A percentile compares a stretch with the other conserved stretches of the same genome.
These are phyloP conservation scores for Daldinia caldariorum DNA, from an alignment of 495 filamentous ascomycete species.

Conservation along the genomic window DNA sequence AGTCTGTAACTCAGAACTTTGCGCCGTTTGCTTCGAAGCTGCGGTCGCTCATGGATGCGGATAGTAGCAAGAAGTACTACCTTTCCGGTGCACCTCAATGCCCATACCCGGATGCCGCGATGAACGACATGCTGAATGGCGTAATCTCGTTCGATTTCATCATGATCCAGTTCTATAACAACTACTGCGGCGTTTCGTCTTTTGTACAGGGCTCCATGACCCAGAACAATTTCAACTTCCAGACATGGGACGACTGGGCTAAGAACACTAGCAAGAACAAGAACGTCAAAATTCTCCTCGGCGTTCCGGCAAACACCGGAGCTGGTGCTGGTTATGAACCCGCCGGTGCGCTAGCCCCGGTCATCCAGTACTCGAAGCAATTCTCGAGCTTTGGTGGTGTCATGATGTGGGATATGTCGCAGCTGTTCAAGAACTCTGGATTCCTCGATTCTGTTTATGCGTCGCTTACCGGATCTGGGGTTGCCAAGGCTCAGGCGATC, in stretches of 20 bases:
- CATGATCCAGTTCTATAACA: slow-evolving; percentile 75
- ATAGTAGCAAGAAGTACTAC: slow-evolving; percentile 62
- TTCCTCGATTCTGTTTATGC: slow-evolving; percentile 60
- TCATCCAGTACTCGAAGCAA: slow-evolving; percentile 62
- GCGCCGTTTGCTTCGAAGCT: slow-evolving; percentile 65
- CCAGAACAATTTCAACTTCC: slow-evolving; percentile 73
- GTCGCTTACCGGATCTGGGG: slow-evolving; percentile 39
- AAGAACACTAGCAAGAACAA: slow-evolving; percentile 67
- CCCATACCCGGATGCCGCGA: slow-evolving; percentile 68
- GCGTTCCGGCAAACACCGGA: slow-evolving; percentile 69
- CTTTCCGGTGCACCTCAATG: slow-evolving; percentile 76
- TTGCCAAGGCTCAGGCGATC: slow-evolving; percentile 18
- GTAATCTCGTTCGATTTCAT: slow-evolving; percentile 69
- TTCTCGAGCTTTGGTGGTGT: slow-evolving; percentile 73
- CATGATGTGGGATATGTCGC: slow-evolving; percentile 77
- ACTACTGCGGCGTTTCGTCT: slow-evolving; percentile 69
- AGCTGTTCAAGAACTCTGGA: slow-evolving; percentile 67
- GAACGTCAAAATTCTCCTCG: slow-evolving; percentile 71
- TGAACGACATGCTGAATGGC: slow-evolving; percentile 65
- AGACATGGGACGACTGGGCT: slow-evolving; percentile 77
- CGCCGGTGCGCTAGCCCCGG: slow-evolving; percentile 54
- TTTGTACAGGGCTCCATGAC: slow-evolving; percentile 57
- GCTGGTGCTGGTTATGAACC: slow-evolving; percentile 69
- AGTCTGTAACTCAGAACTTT: slow-evolving; percentile 60
- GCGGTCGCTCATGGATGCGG: slow-evolving; percentile 62